Evolutionary conservation across 148 eudicot genomes (phyloP).

Genomic region (Pouteria glomerata): DNA sequence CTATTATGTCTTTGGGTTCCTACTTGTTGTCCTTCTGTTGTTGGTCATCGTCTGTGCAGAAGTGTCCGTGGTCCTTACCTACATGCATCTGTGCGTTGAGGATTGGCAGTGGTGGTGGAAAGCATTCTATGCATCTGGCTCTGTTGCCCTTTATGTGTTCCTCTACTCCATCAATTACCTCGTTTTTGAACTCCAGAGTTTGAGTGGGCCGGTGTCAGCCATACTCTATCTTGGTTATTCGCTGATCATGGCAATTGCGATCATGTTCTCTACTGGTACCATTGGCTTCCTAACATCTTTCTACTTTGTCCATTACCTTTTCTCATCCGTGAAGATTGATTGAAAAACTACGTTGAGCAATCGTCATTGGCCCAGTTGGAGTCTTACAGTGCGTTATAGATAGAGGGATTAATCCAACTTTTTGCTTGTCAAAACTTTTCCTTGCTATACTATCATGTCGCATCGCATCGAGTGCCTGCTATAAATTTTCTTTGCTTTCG

Average conservation of each 20-base stretch:
- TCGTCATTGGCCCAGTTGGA: slow-evolving; percentile 5
- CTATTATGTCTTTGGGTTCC: slow-evolving; percentile 58
- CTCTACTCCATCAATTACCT: slow-evolving; percentile 58
- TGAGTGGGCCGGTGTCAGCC: slow-evolving; percentile 59
- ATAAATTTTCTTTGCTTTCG: slow-evolving; percentile 1
- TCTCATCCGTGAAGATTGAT: slow-evolving; percentile 64
- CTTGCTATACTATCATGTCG: slow-evolving; percentile 3
- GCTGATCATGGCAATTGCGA: slow-evolving; percentile 49
- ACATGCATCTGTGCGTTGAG: slow-evolving; percentile 67
- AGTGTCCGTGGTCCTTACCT: slow-evolving; percentile 57
- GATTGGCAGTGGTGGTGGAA: slow-evolving; percentile 90
- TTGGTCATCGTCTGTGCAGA: slow-evolving; percentile 54
- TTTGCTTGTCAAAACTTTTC: background rate
- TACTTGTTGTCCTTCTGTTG: slow-evolving; percentile 43
- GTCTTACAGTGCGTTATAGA: background rate
- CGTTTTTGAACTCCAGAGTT: slow-evolving; percentile 51
- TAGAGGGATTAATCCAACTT: background rate
- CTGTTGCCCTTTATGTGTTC: slow-evolving; percentile 58
- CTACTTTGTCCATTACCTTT: slow-evolving; percentile 57
- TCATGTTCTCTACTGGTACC: slow-evolving; percentile 61
- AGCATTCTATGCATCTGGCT: slow-evolving; percentile 61
- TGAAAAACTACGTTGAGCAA: slow-evolving; percentile 1
- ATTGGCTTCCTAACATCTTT: slow-evolving; percentile 55
- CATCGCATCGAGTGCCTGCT: background rate
- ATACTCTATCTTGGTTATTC: slow-evolving; percentile 63